A percentile compares a stretch with the other conserved stretches of the same genome.
Evolutionary conservation across 2,329 filamentous ascomycete genomes (phyloP).

Genomic region (Decorospora gaudefroyi): DNA sequence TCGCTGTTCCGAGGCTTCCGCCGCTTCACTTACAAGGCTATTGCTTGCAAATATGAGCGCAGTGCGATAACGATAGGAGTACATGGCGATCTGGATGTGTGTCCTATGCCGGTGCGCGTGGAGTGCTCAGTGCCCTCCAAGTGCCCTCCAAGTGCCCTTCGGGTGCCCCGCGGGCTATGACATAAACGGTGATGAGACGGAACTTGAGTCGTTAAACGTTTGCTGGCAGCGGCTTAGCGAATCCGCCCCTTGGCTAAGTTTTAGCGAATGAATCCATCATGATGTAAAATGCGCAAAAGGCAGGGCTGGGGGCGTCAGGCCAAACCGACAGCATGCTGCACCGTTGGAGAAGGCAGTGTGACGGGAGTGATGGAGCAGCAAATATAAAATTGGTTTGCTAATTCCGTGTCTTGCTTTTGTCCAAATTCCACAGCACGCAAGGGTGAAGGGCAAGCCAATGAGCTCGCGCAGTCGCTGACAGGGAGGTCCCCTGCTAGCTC

Average conservation of each 20-base stretch:
- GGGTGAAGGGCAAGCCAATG: too few species aligned
- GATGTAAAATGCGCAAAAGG: constrained; percentile 22
- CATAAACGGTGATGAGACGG: constrained; percentile 27
- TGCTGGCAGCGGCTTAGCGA: constrained; percentile 28
- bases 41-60: neutral
- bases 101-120: neutral
- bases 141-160: too few species aligned
- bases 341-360: too few species aligned
- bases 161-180: constrained; percentile 14
- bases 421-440: constrained; percentile 26
- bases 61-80: neutral
- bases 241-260: constrained; percentile 15
- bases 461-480: neutral
- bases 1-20: constrained; percentile 16
- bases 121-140: neutral
- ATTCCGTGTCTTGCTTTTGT: constrained; percentile 16
- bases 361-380: too few species aligned
- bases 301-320: constrained; percentile 1
- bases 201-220: constrained; percentile 28
- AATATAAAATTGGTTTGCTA: too few species aligned
- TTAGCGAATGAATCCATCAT: constrained; percentile 17
- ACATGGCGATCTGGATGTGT: too few species aligned
- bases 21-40: neutral
- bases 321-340: too few species aligned
- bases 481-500: constrained; percentile 9